Evolutionary conservation across 2,329 filamentous ascomycete genomes (phyloP).

Genomic region (Pyrenochaeta sp.): DNA sequence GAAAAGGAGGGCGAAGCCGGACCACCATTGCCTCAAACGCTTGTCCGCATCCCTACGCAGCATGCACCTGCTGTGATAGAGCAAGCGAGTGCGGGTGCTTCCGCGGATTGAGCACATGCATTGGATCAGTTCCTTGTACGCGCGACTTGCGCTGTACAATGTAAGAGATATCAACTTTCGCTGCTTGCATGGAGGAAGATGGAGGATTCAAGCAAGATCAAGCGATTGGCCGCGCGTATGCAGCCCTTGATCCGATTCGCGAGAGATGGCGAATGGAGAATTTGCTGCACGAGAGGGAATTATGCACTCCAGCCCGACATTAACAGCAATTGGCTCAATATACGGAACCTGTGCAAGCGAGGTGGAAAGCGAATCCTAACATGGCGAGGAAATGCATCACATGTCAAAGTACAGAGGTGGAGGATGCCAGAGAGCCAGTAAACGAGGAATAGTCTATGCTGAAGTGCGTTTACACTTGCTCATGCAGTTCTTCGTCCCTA

Average conservation of each 20-base stretch:
- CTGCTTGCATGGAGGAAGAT: slow-evolving; percentile 5
- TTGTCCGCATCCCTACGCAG: slow-evolving; percentile 85
- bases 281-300: slow-evolving; percentile 5
- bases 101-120: slow-evolving; percentile 37
- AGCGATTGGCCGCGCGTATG: slow-evolving; percentile 7
- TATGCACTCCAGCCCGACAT: slow-evolving; percentile 21
- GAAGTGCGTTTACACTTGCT: background rate
- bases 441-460: background rate
- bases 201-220: slow-evolving; percentile 1
- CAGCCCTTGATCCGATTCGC: slow-evolving; percentile 15
- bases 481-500: slow-evolving; percentile 4
- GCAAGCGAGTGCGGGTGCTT: slow-evolving; percentile 42
- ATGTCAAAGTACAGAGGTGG: background rate
- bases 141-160: slow-evolving; percentile 6
- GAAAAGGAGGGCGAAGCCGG: slow-evolving; percentile 52
- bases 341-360: slow-evolving; percentile 9
- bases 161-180: background rate
- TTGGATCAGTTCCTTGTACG: slow-evolving; percentile 15
- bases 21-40: slow-evolving; percentile 75
- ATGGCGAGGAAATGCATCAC: background rate
- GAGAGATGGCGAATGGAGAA: slow-evolving; percentile 5
- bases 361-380: background rate
- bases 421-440: background rate
- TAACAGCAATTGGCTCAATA: slow-evolving; percentile 9
- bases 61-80: slow-evolving; percentile 58